These are phyloP conservation scores for Ophiosphaerella herpotricha DNA, from an alignment of 2,329 filamentous ascomycete genomes.

Conservation along the genomic window DNA sequence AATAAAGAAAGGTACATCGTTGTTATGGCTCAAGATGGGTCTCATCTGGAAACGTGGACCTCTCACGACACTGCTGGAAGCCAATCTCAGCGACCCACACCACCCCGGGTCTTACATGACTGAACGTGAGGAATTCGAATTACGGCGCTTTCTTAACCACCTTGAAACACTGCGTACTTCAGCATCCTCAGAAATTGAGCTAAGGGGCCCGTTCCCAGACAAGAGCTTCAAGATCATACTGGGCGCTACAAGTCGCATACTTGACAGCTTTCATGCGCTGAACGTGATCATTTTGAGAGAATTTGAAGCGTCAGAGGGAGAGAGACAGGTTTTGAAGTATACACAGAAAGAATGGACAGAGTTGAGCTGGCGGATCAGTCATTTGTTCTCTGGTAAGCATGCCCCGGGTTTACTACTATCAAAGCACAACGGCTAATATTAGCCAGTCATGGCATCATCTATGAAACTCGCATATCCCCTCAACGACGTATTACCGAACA, in stretches of 20 bases:
- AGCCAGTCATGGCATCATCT: conserved; percentile 78
- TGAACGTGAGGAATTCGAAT: conserved; percentile 81
- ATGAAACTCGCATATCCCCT: conserved; percentile 95
- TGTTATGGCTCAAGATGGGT: conserved; percentile 94
- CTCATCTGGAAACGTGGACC: conserved; percentile 96
- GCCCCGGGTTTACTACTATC: neutral
- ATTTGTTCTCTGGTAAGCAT: conserved; percentile 68
- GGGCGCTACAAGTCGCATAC: conserved; percentile 77
- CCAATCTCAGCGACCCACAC: conserved; percentile 27
- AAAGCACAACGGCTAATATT: conserved; percentile 13
- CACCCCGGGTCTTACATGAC: conserved; percentile 72
- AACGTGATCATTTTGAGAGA: conserved; percentile 88
- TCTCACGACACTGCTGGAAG: conserved; percentile 67
- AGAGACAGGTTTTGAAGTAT: conserved; percentile 77
- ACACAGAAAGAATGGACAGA: conserved; percentile 79
- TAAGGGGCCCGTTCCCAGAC: conserved; percentile 83
- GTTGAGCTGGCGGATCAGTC: conserved; percentile 86
- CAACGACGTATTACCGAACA: conserved; percentile 83
- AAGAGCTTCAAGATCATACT: conserved; percentile 75
- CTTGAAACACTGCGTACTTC: conserved; percentile 74
- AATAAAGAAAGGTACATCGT: conserved; percentile 83
- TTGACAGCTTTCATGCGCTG: conserved; percentile 96
- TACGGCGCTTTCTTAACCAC: conserved; percentile 77
- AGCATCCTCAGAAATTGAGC: conserved; percentile 84
- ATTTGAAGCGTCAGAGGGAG: conserved; percentile 73